Evolutionary conservation across 305 asterid species (phyloP), one percentile per base, ranked within the genome.

Genomic region (Lippia alba): DNA sequence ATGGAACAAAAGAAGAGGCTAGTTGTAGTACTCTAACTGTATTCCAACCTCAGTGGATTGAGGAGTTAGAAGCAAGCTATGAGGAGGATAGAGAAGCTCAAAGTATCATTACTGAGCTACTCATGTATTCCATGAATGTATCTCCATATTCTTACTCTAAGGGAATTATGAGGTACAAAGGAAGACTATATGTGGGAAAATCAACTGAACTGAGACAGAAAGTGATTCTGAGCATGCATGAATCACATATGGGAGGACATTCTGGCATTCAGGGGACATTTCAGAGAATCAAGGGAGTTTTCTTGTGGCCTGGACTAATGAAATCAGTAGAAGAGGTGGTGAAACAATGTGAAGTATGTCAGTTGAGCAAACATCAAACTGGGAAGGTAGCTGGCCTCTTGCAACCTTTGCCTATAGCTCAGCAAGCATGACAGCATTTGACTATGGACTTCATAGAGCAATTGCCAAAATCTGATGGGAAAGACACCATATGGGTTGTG

Each of bases 381-480:
- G 5, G 6, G 0, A 46, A 8, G 1, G 2, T 0, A 0, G 17
- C 9, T 9, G 36, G 61, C 0, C 18, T 66, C 5, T 12, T 66
- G 3, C 55, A 67, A 6, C 72, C 72, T 1, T 2, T 67, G 0
- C 64, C 64, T 9, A 4, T 67, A 0, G 44, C 50, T 1, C 11
- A 24, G 0, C 66, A 59, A 11, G 66, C 59, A 0, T 69, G 66
- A 58, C n/a, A 10, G 0, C 17, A 24, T 1, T 0, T 69, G 0
- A 4, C 50, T 30, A 69, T 69, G 74, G 66, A 69, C 12, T 69
- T 69, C 6, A 69, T 69, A 7, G 60, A 58, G 6, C 15, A 33
- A 1, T 8, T 69, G 0, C 57, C 74, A 0, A 16, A 1, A 0
- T 69, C 66, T 0, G 55, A n/a, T n/a, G 5, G 74, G 59, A 0